phyloP scores from a whole-genome alignment of 2,329 filamentous ascomycete genomes.

The Fusarium sp. region DNA sequence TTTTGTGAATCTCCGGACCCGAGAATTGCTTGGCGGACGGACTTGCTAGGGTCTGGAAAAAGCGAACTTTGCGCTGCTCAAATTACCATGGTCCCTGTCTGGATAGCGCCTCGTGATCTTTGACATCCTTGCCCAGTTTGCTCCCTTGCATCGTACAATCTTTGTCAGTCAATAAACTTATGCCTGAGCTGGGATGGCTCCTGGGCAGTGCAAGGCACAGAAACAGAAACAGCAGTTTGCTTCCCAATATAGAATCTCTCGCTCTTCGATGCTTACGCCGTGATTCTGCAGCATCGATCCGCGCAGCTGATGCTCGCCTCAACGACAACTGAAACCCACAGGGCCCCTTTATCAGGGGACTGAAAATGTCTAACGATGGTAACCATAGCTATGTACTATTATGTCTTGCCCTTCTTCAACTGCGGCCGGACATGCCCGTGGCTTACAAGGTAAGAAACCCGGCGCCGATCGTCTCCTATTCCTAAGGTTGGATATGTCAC shows the following conservation, averaged over 20 bases:
- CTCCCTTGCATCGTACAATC: constrained; percentile 39
- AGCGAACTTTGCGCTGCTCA: constrained; percentile 23
- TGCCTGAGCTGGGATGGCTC: constrained; percentile 5
- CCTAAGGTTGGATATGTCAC: constrained; percentile 16
- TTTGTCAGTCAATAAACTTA: constrained; percentile 16
- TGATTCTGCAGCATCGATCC: constrained; percentile 37
- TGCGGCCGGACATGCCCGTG: constrained; percentile 25
- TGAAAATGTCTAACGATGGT: constrained; percentile 17
- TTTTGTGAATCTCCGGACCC: constrained; percentile 5
- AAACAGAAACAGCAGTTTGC: constrained; percentile 6
- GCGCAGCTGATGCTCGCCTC: constrained; percentile 35
- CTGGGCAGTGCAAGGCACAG: constrained; percentile 5
- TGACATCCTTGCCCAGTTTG: constrained; percentile 38
- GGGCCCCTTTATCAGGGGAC: constrained; percentile 25
- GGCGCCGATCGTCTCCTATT: constrained; percentile 28
- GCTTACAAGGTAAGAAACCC: constrained; percentile 21
- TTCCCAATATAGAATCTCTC: constrained; percentile 25
- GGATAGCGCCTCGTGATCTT: constrained; percentile 48
- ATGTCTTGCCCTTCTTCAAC: constrained; percentile 10
- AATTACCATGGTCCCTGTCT: constrained; percentile 41
- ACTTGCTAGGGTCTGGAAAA: constrained; percentile 1
- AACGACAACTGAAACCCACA: constrained; percentile 40
- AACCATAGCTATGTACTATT: constrained; percentile 6
- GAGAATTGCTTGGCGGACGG: constrained; percentile 20
- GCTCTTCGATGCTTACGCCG: constrained; percentile 22